Evolutionary conservation across 768 basidiomycete genomes (phyloP), one percentile per base, ranked within the genome.

Genomic region (Suillus variegatus): DNA sequence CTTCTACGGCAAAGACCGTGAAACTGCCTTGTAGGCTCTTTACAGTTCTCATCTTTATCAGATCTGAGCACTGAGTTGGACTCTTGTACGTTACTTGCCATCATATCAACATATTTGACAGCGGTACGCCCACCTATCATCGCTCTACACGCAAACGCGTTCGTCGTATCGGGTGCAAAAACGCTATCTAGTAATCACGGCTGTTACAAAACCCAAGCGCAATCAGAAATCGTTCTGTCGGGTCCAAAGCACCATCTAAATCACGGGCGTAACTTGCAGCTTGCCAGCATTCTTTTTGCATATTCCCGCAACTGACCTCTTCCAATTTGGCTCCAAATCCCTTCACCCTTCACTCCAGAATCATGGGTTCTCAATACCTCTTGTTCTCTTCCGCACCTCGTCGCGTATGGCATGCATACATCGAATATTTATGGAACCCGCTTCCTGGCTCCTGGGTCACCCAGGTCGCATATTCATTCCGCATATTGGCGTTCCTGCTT

Each of bases 391-490:
- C 84, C 20, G 66, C 82, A 46, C 85, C 84, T 4, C 70, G 71
- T 36, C 73, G 78, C 7, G 68, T 90, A 43, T 92, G 89, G 89
- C 72, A 80, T 25, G 79, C 78, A 65, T 93, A 93, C 70, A 67
- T 88, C 63, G 76, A 85, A 44, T 81, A 88, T 70, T 80, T 93
- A 28, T 89, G 86, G 85, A 76, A 84, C 69, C 92, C 91, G 70
- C 73, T 84, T 55, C 80, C 85, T 3, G 78, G 81, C 47, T 93
- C 92, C 4, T 89, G 86, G 87, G 88, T 93, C 57, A 84, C 82
- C 47, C 84, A 82, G 66, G 80, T 84, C 43, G 90, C 92, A 20
- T 88, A 84, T 47, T 79, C 80, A 7, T 89, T 84, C 69, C 88
- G 91, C 63, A 74, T 92, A 56, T 81, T 93, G 66, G 88, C 92